Evolutionary conservation across 495 filamentous ascomycete genomes (phyloP).

Genomic region (Glutinoglossum americanum): DNA sequence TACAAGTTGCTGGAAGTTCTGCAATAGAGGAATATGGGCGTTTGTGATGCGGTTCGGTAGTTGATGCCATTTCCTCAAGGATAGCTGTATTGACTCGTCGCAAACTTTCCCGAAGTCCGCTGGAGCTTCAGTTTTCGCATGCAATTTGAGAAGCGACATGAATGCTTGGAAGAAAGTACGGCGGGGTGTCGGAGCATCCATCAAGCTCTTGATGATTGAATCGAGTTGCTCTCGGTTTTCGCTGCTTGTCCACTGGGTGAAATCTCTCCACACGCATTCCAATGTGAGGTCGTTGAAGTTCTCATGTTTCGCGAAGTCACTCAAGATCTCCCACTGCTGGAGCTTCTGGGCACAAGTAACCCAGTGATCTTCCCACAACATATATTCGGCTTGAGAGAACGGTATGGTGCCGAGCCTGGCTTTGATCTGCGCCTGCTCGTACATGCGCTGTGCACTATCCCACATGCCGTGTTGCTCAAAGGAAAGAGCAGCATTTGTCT

Average conservation of each 20-base stretch:
- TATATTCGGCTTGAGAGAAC: slow-evolving; percentile 92
- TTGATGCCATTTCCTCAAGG: slow-evolving; percentile 95
- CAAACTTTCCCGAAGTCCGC: slow-evolving; percentile 53
- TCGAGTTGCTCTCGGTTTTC: slow-evolving; percentile 78
- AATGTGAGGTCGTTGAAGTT: slow-evolving; percentile 94
- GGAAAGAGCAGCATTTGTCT: slow-evolving; percentile 88
- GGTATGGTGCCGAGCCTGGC: slow-evolving; percentile 80
- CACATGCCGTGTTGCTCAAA: slow-evolving; percentile 99
- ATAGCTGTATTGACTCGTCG: slow-evolving; percentile 90
- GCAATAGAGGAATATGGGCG: slow-evolving; percentile 81
- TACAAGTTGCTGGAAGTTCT: slow-evolving; percentile 97
- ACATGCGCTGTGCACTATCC: slow-evolving; percentile 92
- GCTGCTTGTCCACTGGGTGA: slow-evolving; percentile 74
- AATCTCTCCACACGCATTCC: slow-evolving; percentile 82
- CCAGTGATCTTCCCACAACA: slow-evolving; percentile 99
- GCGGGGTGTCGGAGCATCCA: slow-evolving; percentile 86
- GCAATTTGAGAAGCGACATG: slow-evolving; percentile 82
- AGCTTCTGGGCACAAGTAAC: slow-evolving; percentile 91
- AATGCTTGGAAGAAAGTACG: slow-evolving; percentile 94
- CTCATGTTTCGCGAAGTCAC: slow-evolving; percentile 96
- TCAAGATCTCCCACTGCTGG: slow-evolving; percentile 94
- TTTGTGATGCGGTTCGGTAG: slow-evolving; percentile 82
- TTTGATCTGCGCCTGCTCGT: slow-evolving; percentile 91
- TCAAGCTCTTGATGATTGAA: slow-evolving; percentile 78
- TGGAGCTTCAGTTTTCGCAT: slow-evolving; percentile 61